A percentile compares a stretch with the other conserved stretches of the same genome.
Conservation (phyloP, 2,329 filamentous ascomycete genomes). For the Plenodomus tracheiphilus region DNA sequence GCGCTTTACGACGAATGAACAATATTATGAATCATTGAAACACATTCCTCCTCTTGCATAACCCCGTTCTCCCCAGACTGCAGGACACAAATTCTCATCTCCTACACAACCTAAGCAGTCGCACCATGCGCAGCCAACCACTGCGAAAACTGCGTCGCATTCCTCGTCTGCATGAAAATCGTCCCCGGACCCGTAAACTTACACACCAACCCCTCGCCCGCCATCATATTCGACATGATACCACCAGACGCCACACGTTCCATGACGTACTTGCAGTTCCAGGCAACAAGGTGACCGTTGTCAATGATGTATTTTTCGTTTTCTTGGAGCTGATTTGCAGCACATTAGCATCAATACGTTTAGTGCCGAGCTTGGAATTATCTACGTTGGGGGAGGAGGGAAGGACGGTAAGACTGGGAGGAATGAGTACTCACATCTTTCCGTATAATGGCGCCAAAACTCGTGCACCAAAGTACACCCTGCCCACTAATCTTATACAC, state of each 20-base stretch:
- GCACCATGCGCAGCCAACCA: slow-evolving; percentile 49
- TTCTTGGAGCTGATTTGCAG: slow-evolving; percentile 50
- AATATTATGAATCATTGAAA: too few relatives aligned
- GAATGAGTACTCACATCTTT: slow-evolving; percentile 79
- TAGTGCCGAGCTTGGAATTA: too few relatives aligned
- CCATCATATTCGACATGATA: slow-evolving; percentile 82
- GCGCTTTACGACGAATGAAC: too few relatives aligned
- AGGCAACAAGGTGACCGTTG: slow-evolving; percentile 91
- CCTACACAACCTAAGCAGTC: not conserved
- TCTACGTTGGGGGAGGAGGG: not conserved
- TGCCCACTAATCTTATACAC: slow-evolving; percentile 82
- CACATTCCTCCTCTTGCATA: too few relatives aligned
- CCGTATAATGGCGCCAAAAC: slow-evolving; percentile 90
- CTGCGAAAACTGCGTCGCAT: slow-evolving; percentile 65
- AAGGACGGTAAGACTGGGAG: too few relatives aligned
- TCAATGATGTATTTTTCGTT: slow-evolving; percentile 91
- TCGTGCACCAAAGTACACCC: slow-evolving; percentile 86
- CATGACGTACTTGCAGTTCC: slow-evolving; percentile 93
- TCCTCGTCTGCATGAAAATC: slow-evolving; percentile 90
- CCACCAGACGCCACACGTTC: slow-evolving; percentile 90
- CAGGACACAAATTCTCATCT: too few relatives aligned
- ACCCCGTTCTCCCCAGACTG: too few relatives aligned
- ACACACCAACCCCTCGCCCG: slow-evolving; percentile 88
- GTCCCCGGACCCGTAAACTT: slow-evolving; percentile 90
- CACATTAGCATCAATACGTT: too few relatives aligned